Percentiles rank a stretch among this genome's conserved stretches.
phyloP scores from a whole-genome alignment of 2,329 filamentous ascomycete species.

The Sporothrix mexicana region DNA sequence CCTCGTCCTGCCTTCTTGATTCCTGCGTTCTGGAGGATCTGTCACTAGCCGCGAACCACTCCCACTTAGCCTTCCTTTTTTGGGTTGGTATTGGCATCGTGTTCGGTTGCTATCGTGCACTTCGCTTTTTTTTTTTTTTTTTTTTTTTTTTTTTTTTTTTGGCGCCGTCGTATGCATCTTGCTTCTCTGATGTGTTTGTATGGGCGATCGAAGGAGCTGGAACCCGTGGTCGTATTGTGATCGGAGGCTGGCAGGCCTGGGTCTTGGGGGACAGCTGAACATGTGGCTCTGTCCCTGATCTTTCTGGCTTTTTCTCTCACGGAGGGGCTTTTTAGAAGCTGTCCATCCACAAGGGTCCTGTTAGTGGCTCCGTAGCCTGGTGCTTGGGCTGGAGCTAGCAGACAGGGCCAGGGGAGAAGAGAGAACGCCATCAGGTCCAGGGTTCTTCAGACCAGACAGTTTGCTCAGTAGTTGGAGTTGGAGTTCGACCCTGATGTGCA shows the following conservation, averaged over 20 bases:
- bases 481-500: conserved; percentile 12
- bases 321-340: neutral
- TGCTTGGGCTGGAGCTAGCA: conserved; percentile 16
- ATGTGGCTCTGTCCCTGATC: neutral
- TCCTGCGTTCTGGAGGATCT: neutral
- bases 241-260: neutral
- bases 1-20: neutral
- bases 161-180: neutral
- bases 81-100: conserved; percentile 3
- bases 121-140: neutral
- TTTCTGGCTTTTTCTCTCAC: neutral
- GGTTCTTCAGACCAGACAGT: neutral
- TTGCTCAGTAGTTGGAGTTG: neutral
- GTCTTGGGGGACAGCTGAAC: conserved; percentile 12
- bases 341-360: conserved; percentile 24
- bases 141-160: neutral
- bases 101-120: conserved; percentile 2
- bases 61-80: neutral
- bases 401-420: neutral
- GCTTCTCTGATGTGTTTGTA: neutral
- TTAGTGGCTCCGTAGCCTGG: conserved; percentile 15
- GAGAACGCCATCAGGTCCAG: no score
- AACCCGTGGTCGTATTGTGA: conserved; percentile 22
- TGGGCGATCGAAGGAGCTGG: conserved; percentile 4
- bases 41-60: neutral